Conservation (phyloP, 805 yeast genomes). For the Barnettozyma salicaria region DNA sequence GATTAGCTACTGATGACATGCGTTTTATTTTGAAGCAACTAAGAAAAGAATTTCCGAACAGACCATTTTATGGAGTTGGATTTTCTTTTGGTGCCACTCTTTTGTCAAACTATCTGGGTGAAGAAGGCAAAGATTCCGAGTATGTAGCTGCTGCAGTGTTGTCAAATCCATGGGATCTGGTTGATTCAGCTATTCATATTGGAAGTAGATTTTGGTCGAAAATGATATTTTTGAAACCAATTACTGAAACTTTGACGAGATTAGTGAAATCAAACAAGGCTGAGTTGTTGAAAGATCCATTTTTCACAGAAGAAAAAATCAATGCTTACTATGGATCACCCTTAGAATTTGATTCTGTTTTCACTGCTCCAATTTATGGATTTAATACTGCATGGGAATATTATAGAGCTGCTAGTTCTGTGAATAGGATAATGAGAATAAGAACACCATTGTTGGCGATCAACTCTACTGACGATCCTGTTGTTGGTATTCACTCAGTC, state of each 20-base stretch:
- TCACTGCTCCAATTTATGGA: conserved; percentile 59
- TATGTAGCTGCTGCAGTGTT: conserved; percentile 54
- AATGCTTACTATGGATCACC: conserved; percentile 36
- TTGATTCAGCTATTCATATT: conserved; percentile 45
- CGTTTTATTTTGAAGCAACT: conserved; percentile 51
- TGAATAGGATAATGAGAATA: conserved; percentile 46
- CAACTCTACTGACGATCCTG: conserved; percentile 63
- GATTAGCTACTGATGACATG: conserved; percentile 63
- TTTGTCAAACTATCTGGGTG: conserved; percentile 62
- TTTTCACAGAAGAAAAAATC: conserved; percentile 30
- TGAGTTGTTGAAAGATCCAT: conserved; percentile 28
- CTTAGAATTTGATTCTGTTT: conserved; percentile 53
- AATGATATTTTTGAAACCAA: conserved; percentile 36
- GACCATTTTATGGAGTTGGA: conserved; percentile 61
- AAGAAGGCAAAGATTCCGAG: conserved; percentile 48
- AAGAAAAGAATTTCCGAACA: conserved; percentile 47
- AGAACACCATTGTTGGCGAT: conserved; percentile 58
- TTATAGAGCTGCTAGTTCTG: conserved; percentile 61
- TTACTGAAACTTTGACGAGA: conserved; percentile 37
- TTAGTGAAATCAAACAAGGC: conserved; percentile 39
- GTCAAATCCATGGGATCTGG: conserved; percentile 71
- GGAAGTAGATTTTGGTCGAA: conserved; percentile 33
- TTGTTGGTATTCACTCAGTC: conserved; percentile 44
- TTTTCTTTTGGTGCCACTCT: conserved; percentile 71
- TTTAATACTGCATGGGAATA: conserved; percentile 56